A percentile compares a stretch with the other conserved stretches of the same genome.
These are phyloP conservation scores for Trichosanthes cucumerina DNA, from an alignment of 306 rosid species.

Conservation along the genomic window DNA sequence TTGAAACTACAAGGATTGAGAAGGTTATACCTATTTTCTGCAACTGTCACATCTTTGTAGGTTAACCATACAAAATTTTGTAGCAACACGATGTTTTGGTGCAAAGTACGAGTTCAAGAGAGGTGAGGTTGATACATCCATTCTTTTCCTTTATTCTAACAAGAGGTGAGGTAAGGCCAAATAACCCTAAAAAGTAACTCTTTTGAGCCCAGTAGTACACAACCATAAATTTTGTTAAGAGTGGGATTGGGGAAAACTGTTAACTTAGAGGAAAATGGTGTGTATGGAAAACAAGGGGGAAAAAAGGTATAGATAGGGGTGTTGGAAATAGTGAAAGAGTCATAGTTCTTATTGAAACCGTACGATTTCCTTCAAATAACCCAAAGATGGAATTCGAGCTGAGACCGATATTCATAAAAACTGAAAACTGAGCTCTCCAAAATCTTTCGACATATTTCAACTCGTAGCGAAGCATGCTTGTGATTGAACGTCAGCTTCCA, in stretches of 20 bases:
- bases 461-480: not conserved
- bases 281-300: not conserved
- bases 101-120: not conserved
- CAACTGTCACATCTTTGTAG: not conserved
- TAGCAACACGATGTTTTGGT: not conserved
- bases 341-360: not conserved
- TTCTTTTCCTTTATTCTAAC: not conserved
- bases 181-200: not conserved
- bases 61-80: not conserved
- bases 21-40: not conserved
- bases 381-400: not conserved
- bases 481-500: constrained; percentile 5
- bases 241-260: not conserved
- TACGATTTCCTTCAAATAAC: not conserved
- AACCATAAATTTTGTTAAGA: not conserved
- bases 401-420: not conserved
- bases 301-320: not conserved
- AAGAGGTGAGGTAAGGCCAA: not conserved
- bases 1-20: not conserved
- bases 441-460: not conserved
- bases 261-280: not conserved
- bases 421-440: not conserved
- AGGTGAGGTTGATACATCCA: not conserved
- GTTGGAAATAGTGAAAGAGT: not conserved
- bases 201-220: not conserved